Conservation (phyloP, 78 protist genomes). For the slime mould (Dictyostelium discoideum) region dicty_2.7 NC_007089.4:1856001-1856500, state of each 20-base stretch:
- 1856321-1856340: background rate
- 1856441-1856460: constrained; percentile 24
- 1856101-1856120: background rate
- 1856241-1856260: background rate
- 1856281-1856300: background rate
- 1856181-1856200: constrained; percentile 9
- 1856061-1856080: background rate
- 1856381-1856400: background rate
- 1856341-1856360: background rate
- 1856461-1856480: constrained; percentile 25
- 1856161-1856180: background rate
- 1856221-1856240: constrained; percentile 1
- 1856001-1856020: background rate
- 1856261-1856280: background rate
- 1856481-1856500: background rate
- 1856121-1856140: background rate
- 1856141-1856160: constrained; percentile 19
- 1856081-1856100: background rate
- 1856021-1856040: background rate
- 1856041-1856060: background rate
- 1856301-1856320: background rate
- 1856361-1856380: background rate
- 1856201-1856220: constrained; percentile 6
- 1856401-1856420: background rate
- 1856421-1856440: background rate